Evolutionary conservation across 352 stramenopile species (phyloP), one percentile per base, ranked within the genome.

Genomic region (Phytophthora cryptogea): DNA sequence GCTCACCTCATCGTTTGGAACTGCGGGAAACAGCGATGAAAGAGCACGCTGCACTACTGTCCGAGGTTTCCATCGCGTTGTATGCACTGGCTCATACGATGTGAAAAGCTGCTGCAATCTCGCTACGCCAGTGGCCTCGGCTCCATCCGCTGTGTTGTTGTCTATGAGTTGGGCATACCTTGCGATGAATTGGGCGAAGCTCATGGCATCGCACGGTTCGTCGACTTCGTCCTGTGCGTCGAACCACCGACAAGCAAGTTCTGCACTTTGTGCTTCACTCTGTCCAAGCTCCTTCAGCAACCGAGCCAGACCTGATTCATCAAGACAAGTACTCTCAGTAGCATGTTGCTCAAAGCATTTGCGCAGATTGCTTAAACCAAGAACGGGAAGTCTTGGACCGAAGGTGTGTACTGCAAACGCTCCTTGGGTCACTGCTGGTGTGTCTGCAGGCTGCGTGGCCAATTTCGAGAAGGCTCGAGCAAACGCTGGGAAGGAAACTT

Each of bases 131-230:
- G 35, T 43, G 16, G 58, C 40, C 33, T 67, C 63, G 5, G 28
- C 23, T n/a, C 7, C 20, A 8, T 61, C 40, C 20, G 5, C 23
- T 20, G 11, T 14, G 10, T 10, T 23, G 2, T 72, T 20, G 2
- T 66, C 63, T 1, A 68, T 72, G 9, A 87, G 63, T 43, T 90
- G 66, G 3, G 76, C 42, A 51, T 88, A 92, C 28, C 81, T 66
- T n/a, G 83, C 4, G 4, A 90, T 53, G 33, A 92, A 92, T 65
- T 90, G 77, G 1, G 75, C 68, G 59, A 92, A 90, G 16, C 35
- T 78, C 16, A 92, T 47, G 0, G 50, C 36, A 8, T 63, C 39
- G 26, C 43, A 36, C 7, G 28, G 17, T 37, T 61, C 41, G 3
- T 49, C 43, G 28, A 10, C 30, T 13, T 37, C 52, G 20, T 68